phyloP scores from a whole-genome alignment of 108 stramenopile genomes.

The Cyclotella sp. region DNA sequence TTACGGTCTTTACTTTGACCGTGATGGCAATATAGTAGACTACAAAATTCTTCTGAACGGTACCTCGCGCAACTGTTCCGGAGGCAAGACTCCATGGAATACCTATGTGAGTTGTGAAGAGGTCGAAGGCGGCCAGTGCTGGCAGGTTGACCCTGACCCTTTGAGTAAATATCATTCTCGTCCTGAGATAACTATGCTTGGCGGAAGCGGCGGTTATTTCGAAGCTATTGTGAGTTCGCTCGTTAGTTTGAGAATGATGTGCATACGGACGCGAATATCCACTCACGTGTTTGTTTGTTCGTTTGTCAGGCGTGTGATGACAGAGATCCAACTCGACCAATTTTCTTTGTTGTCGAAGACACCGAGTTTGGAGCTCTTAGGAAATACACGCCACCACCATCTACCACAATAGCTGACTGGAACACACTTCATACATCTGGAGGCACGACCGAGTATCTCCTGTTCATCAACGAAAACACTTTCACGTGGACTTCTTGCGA shows the following conservation, averaged over 20 bases:
- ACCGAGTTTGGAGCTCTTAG: conserved; percentile 32
- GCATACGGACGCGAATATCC: conserved; percentile 2
- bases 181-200: conserved; percentile 34
- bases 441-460: conserved; percentile 39
- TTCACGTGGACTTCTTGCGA: conserved; percentile 48
- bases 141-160: conserved; percentile 71
- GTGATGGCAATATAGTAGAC: conserved; percentile 26
- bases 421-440: conserved; percentile 30
- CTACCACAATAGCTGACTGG: conserved; percentile 39
- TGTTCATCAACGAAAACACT: conserved; percentile 24
- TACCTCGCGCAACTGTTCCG: conserved; percentile 48
- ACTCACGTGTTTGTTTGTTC: conserved; percentile 13
- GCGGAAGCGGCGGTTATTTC: conserved; percentile 50
- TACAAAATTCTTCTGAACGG: conserved; percentile 35
- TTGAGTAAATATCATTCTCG: conserved; percentile 29
- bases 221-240: conserved; percentile 44
- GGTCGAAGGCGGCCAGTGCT: conserved; percentile 46
- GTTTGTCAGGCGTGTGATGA: conserved; percentile 32
- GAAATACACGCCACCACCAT: conserved; percentile 45
- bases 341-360: conserved; percentile 56
- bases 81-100: conserved; percentile 58
- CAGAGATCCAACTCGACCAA: conserved; percentile 39
- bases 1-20: conserved; percentile 52
- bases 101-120: conserved; percentile 77
- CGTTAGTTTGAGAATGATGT: neutral